Base-by-base conservation (phyloP, 164 flowering plant genomes). In the Berberis vulgaris region DNA sequence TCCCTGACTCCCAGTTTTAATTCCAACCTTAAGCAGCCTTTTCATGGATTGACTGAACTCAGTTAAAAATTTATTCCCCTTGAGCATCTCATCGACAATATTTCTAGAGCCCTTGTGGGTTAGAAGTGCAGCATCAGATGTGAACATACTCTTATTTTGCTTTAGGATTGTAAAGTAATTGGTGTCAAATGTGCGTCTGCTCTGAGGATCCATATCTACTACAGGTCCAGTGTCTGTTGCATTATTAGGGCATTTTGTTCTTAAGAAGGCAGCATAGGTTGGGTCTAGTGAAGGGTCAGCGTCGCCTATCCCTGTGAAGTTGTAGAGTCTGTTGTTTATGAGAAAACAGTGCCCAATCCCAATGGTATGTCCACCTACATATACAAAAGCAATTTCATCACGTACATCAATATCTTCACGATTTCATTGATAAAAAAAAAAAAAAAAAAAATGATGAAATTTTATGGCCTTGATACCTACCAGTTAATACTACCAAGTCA, bases 41-140 rank as follows among this genome's bases (percentile, higher is more conserved):
- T 56, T 41, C 69, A 68, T 73, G 0, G 67, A 59, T 9, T 41
- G 39, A 0, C 45, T 49, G 45, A 78, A 78, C 60, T 66, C 63
- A 0, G 67, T 58, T 50, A 76, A 66, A 56, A 82, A 82, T 1
- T 55, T 39, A 0, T 8, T 3, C 0, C 67, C 5, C 12, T 59
- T n/a, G 3, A 12, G 52, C 67, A 80, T 3, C 61, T 57, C 59
- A 0, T 45, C n/a, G 1, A 71, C 76, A 10, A 72, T 64, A 1
- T 53, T 53, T 0, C 47, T 50, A 0, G 88, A 26, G 5, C 26
- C 40, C 2, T 13, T 38, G 58, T 80, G 43, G 1, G 78, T 82
- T 0, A 82, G 68, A 13, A 86, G 79, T 1, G 91, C 80, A 0
- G 86, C 86, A 44, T 83, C 93, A 2, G 89, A 85, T 42, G 57